Base-by-base conservation (phyloP, 208 protist species). In the Naegleria gruberi region DNA sequence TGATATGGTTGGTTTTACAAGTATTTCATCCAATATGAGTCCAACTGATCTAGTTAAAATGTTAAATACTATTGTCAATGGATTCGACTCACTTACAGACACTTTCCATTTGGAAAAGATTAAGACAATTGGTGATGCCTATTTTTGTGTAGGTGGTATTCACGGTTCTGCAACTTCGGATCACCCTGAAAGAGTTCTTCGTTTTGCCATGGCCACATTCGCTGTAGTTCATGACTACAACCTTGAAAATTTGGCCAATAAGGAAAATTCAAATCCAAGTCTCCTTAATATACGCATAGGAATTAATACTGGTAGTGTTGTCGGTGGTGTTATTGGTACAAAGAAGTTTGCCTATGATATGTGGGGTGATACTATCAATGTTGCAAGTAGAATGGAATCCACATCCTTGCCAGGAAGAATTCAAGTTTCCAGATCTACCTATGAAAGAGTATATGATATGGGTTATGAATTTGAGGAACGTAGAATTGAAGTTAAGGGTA, bases 371-470 rank as follows among this genome's bases (percentile, higher is more conserved):
- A 30, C 55, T n/a, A 30, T 73, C 26, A 73, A 73, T 30, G 23
- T 30, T n/a, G 6, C 55, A 4, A n/a, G 15, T 73, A 8, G 55
- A n/a, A 73, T 73, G 55, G 92, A 93, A 74, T 51, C 26, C 5
- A 85, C 74, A 30, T 5, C 74, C 7, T 17, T 93, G 4, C 91
- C 92, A 12, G 51, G 45, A 44, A 73, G 89, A 30, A 19, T 92
- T 12, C 91, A 92, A 82, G 4, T 92, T 34, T 42, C 26, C 7
- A 45, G 82, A 51, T 19, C 40, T 4, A 51, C 82, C 19, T 86
- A 37, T 34, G 82, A 86, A n/a, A 8, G 82, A 86, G 37, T 45
- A 17, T 34, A 86, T 40, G 82, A 86, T 55, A 19, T 55, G 10
- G 7, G 8, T 7, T 86, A 51, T 86, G 82, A 86, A 40, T 86